phyloP scores from a whole-genome alignment of 2,329 filamentous ascomycete genomes.

The Colletotrichum tropicale region DNA sequence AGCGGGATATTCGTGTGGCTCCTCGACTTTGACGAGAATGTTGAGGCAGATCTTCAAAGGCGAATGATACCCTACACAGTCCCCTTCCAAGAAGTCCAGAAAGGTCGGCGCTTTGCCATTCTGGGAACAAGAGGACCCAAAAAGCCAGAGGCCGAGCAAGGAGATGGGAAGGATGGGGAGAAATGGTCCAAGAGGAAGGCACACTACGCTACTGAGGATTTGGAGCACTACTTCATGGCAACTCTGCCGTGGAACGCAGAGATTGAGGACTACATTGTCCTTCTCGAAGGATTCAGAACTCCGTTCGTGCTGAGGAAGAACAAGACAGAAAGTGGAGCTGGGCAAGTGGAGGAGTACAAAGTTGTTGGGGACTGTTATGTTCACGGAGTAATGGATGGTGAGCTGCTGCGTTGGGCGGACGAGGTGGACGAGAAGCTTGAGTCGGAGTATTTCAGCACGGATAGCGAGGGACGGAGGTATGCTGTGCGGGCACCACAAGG shows the following conservation, averaged over 20 bases:
- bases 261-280: slow-evolving; percentile 29
- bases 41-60: not conserved
- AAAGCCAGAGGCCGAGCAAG: not conserved
- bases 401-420: not conserved
- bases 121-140: not conserved
- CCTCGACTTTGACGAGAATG: not conserved
- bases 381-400: not conserved
- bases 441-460: not conserved
- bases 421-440: not conserved
- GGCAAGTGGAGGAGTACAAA: not conserved
- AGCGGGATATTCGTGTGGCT: not conserved
- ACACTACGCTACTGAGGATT: not conserved
- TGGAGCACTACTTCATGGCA: not conserved
- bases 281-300: slow-evolving; percentile 35
- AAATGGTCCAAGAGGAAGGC: not conserved
- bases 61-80: not conserved
- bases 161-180: not conserved
- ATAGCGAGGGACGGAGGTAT: not conserved
- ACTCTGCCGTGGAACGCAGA: slow-evolving; percentile 1
- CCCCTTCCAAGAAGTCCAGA: slow-evolving; percentile 5
- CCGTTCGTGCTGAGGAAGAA: slow-evolving; percentile 33
- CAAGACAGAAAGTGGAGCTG: not conserved
- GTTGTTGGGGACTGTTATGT: not conserved
- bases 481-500: not conserved
- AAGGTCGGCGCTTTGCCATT: not conserved